These are phyloP conservation scores for Aspergillaceae sp. DNA, from an alignment of 2,329 filamentous ascomycete species.

Conservation along the genomic window DNA sequence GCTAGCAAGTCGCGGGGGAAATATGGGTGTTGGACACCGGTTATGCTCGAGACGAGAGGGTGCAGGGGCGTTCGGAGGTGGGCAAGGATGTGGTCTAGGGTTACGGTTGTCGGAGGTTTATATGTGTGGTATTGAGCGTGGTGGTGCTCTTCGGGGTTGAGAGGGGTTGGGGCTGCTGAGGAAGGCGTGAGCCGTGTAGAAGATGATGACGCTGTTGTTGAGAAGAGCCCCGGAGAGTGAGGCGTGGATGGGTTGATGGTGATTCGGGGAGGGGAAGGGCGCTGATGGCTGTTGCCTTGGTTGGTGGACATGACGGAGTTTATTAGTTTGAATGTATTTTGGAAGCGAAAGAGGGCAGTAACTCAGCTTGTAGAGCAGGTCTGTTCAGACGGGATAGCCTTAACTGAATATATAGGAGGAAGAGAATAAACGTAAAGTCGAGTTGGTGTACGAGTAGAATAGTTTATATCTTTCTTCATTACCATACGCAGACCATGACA, in stretches of 20 bases:
- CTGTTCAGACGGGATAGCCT: too few relatives aligned
- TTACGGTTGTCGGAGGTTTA: not conserved
- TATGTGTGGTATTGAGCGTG: not conserved
- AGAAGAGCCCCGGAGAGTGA: not conserved
- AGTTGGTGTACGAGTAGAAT: too few relatives aligned
- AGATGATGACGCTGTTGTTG: not conserved
- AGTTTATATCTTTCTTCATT: not conserved
- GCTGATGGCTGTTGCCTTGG: too few relatives aligned
- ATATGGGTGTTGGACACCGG: conserved; percentile 26
- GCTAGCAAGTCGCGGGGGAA: conserved; percentile 32
- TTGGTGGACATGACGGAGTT: too few relatives aligned
- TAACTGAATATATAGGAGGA: too few relatives aligned
- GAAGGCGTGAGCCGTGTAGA: not conserved
- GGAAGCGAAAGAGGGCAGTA: too few relatives aligned
- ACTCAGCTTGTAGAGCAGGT: too few relatives aligned
- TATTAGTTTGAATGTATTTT: too few relatives aligned
- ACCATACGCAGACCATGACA: not conserved
- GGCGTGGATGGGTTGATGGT: conserved; percentile 1
- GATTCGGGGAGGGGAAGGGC: not conserved
- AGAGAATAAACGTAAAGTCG: too few relatives aligned
- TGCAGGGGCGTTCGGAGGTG: conserved; percentile 24
- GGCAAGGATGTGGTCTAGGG: not conserved
- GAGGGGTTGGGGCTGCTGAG: not conserved
- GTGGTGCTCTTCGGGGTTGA: not conserved
- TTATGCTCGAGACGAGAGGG: conserved; percentile 31